phyloP scores from a whole-genome alignment of 352 stramenopile species.

The Globisporangium camurandrum region DNA sequence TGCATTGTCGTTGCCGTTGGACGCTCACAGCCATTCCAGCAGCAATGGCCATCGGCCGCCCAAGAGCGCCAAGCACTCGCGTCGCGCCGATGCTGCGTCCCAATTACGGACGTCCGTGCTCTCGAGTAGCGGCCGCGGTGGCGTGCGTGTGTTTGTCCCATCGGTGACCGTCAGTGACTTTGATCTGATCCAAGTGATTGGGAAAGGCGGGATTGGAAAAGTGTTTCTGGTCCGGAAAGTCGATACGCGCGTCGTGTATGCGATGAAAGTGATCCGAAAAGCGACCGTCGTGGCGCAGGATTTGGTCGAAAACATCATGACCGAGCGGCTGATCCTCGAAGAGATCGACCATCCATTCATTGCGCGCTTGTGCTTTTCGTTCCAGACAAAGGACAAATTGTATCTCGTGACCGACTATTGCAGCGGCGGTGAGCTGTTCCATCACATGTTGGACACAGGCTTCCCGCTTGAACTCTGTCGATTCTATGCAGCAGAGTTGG shows the following conservation, averaged over 20 bases:
- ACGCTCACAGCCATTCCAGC: background rate
- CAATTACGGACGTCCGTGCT: conserved; percentile 52
- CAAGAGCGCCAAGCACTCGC: conserved; percentile 8
- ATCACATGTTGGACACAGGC: conserved; percentile 92
- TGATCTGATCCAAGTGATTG: conserved; percentile 79
- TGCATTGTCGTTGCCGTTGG: too few species aligned
- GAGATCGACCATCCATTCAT: conserved; percentile 98
- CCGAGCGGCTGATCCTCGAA: conserved; percentile 97
- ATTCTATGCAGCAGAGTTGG: conserved; percentile 97
- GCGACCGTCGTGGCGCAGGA: conserved; percentile 89
- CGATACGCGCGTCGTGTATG: conserved; percentile 88
- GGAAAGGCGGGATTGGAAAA: conserved; percentile 83
- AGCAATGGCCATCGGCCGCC: background rate
- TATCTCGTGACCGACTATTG: conserved; percentile 89
- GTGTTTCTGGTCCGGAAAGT: conserved; percentile 85
- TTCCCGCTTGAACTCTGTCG: conserved; percentile 55
- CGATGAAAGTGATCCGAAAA: conserved; percentile 99
- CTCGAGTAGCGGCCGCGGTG: conserved; percentile 27
- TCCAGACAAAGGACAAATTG: conserved; percentile 91
- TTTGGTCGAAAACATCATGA: conserved; percentile 93
- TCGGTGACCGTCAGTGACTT: conserved; percentile 79
- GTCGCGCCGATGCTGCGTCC: conserved; percentile 16
- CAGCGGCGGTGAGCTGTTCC: conserved; percentile 96
- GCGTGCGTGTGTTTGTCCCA: conserved; percentile 16
- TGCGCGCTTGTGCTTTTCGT: conserved; percentile 95